Percentiles rank a stretch among this genome's conserved stretches.
Evolutionary conservation across 805 yeast genomes (phyloP).

Genomic region (Blastobotrys chiropterorum): DNA sequence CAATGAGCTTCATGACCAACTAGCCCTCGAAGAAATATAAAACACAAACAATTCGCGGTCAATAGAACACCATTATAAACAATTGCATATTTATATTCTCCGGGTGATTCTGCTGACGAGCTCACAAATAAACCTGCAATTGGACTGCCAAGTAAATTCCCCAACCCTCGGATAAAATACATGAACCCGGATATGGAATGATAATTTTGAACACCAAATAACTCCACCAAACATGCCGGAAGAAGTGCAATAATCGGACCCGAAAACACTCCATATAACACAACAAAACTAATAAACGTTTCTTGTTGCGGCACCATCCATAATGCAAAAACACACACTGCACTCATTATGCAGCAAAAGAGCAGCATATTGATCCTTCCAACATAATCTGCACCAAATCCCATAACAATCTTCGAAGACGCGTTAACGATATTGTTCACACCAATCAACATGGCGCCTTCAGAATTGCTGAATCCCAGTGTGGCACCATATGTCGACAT

Average conservation of each 20-base stretch:
- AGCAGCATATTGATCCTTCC: constrained; percentile 55
- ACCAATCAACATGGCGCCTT: constrained; percentile 20
- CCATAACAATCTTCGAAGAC: constrained; percentile 42
- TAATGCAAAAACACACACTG: constrained; percentile 44
- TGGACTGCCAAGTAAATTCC: constrained; percentile 20
- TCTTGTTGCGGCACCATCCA: constrained; percentile 14
- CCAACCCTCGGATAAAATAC: constrained; percentile 18
- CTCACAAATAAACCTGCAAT: constrained; percentile 20
- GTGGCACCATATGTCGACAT: constrained; percentile 19
- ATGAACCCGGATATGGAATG: constrained; percentile 16
- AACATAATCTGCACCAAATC: constrained; percentile 43
- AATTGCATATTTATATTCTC: constrained; percentile 12
- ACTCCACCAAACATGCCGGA: constrained; percentile 18
- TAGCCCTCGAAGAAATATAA: constrained; percentile 36
- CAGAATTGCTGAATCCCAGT: constrained; percentile 15
- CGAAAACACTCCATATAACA: constrained; percentile 17
- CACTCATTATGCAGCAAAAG: constrained; percentile 38
- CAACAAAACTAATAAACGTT: constrained; percentile 15
- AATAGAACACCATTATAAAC: constrained; percentile 16
- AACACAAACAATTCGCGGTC: constrained; percentile 10
- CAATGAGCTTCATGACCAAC: not conserved
- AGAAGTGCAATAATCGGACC: constrained; percentile 18
- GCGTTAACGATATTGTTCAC: constrained; percentile 20
- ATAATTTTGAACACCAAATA: constrained; percentile 19
- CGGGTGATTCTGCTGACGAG: constrained; percentile 3